Evolutionary conservation across 108 stramenopile genomes (phyloP), one percentile per base, ranked within the genome.

Genomic region (Cyclostephanos tholiformis): DNA sequence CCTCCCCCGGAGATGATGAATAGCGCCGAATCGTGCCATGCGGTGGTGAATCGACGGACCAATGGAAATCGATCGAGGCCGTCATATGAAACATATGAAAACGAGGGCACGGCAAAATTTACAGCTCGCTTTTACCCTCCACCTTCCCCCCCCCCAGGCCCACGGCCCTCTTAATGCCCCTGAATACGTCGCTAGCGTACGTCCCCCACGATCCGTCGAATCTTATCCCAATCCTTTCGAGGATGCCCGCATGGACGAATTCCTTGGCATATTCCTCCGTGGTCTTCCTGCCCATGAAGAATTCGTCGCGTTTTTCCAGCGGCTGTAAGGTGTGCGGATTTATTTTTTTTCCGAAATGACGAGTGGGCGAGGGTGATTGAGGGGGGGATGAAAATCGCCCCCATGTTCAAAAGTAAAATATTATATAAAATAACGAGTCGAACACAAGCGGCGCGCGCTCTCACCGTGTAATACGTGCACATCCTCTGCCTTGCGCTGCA

Each of bases 401-500:
- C 41, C 41, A n/a, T n/a, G 0, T 1, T 1, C 9, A 41, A 12
- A 51, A 25, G 6, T 17, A 16, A 38, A 20, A 1, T 1, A 66
- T 2, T 20, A 59, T 3, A 0, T 17, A 56, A 4, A 23, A 43
- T 14, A 63, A 44, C 19, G 19, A 25, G 22, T 17, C 65, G 16
- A 39, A 0, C 17, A 0, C 12, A 17, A 27, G 19, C 4, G n/a
- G n/a, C n/a, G n/a, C n/a, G n/a, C n/a, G n/a, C n/a, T 74, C 79
- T 75, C 60, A 81, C 80, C 67, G 83, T 82, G 69, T 91, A 92
- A 65, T 89, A 87, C 19, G 86, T 91, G 59, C 94, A 95, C 83
- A 90, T 87, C 69, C 72, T 63, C 38, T 91, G 76, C 43, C 69
- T 71, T 12, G 63, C 73, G 55, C 86, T 88, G 77, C 94, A 95